phyloP scores from a whole-genome alignment of 2,329 filamentous ascomycete species.

The Tolypocladium album region DNA sequence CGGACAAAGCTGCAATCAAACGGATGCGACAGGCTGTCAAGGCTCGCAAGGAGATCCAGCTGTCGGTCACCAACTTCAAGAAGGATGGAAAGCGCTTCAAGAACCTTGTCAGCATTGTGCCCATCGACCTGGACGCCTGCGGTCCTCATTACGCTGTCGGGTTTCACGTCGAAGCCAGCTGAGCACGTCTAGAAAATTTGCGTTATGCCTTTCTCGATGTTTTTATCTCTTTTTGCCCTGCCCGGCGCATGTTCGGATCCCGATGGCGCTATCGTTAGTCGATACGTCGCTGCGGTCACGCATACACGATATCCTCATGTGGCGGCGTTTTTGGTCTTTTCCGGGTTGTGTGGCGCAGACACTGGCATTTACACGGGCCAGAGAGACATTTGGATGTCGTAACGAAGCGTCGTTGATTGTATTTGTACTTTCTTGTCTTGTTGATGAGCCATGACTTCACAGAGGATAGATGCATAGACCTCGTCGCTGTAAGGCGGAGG shows the following conservation, averaged over 20 bases:
- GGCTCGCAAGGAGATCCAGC: slow-evolving; percentile 33
- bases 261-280: neutral
- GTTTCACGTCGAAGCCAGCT: slow-evolving; percentile 61
- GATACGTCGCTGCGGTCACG: slow-evolving; percentile 1
- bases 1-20: slow-evolving; percentile 43
- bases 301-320: slow-evolving; percentile 1
- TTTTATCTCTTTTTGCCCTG: neutral
- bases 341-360: neutral
- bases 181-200: neutral
- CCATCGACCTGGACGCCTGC: slow-evolving; percentile 56
- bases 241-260: neutral
- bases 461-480: neutral
- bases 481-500: neutral
- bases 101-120: slow-evolving; percentile 79
- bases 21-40: slow-evolving; percentile 37
- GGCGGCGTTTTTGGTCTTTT: neutral
- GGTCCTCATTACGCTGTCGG: slow-evolving; percentile 67
- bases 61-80: slow-evolving; percentile 64
- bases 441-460: neutral
- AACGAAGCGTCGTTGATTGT: neutral
- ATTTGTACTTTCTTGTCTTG: neutral
- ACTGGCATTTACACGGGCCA: neutral
- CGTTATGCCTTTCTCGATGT: neutral
- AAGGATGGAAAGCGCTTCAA: slow-evolving; percentile 71
- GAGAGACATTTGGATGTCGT: neutral